These are phyloP conservation scores for Glonium stellatum DNA, from an alignment of 495 filamentous ascomycete genomes.

Conservation along the genomic window DNA sequence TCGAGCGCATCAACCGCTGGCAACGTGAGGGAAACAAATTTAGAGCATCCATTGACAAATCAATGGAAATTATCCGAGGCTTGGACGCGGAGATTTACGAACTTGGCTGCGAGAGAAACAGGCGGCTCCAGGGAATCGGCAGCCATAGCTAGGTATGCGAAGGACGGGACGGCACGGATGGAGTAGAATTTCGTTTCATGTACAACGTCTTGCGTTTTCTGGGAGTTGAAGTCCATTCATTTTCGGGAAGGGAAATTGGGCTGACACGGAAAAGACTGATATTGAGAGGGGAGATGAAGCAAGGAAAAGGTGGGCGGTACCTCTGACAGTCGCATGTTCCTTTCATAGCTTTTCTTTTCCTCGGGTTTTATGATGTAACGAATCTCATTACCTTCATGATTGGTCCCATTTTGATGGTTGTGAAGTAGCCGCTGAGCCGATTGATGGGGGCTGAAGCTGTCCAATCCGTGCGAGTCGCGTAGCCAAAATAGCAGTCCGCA, in stretches of 20 bases:
- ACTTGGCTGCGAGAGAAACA: constrained; percentile 44
- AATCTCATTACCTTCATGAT: constrained; percentile 18
- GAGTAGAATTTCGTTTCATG: constrained; percentile 27
- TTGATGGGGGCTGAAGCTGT: constrained; percentile 24
- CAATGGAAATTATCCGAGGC: constrained; percentile 53
- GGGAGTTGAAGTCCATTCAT: constrained; percentile 26
- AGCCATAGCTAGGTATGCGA: constrained; percentile 4
- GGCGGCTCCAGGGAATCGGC: constrained; percentile 36
- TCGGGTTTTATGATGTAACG: constrained; percentile 26
- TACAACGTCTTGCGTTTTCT: constrained; percentile 25
- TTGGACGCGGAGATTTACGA: constrained; percentile 58
- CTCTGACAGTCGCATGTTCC: constrained; percentile 27
- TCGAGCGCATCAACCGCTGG: constrained; percentile 76
- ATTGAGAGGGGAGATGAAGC: constrained; percentile 20
- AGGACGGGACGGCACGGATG: constrained; percentile 10
- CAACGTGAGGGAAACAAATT: constrained; percentile 58
- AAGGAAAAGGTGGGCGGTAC: constrained; percentile 26
- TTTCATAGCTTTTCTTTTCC: constrained; percentile 15
- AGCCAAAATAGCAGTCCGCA: constrained; percentile 29
- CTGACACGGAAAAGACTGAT: constrained; percentile 27
- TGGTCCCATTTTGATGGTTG: constrained; percentile 20
- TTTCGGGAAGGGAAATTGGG: constrained; percentile 20
- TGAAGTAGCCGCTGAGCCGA: constrained; percentile 29
- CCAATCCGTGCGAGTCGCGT: constrained; percentile 29
- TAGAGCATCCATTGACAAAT: constrained; percentile 74